Base-by-base conservation (phyloP, 2,329 filamentous ascomycete genomes). In the Drechslera avenae region DNA sequence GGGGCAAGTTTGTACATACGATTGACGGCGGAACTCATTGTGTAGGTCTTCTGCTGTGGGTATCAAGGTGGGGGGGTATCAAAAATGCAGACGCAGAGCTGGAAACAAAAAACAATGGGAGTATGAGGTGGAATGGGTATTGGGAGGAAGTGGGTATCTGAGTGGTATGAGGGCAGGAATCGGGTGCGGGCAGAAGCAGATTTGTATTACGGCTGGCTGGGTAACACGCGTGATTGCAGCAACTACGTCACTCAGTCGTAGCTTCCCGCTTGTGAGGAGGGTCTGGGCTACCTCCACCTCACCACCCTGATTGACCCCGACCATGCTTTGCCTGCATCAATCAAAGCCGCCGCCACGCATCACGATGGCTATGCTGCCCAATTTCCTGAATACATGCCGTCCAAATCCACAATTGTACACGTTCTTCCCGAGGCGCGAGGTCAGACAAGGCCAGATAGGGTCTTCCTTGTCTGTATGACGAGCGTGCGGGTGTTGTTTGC, bases 21-120 rank as follows among this genome's bases (percentile, higher is more conserved):
- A 50, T 66, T 66, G 57, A 66, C 63, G 37, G 66, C 59, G 26
- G 26, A 28, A 50, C 56, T 47, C 65, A 68, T 69, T 50, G 19
- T 66, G 59, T 52, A 42, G 47, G 55, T 42, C 39, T 56, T 44
- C 35, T 52, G 40, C 30, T 54, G 48, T 42, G 63, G 64, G 63
- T 66, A 65, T 67, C 59, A 63, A 61, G 59, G n/a, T n/a, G n/a
- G 42, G 49, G 55, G 61, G 63, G 63, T 66, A 66, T 66, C 63
- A 66, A 66, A 59, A 62, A 63, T 63, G 56, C 57, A 64, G 54
- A 56, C 61, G 59, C 53, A 53, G 45, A 39, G 33, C 52, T 51
- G 46, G 52, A 31, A 47, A n/a, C n/a, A n/a, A n/a, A n/a, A 48
- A 62, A 59, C 57, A 64, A 62, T 64, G 59, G 57, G 39, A 50